Evolutionary conservation across 345 rosid genomes (phyloP), one percentile per base, ranked within the genome.

Genomic region (Moringa oleifera): DNA sequence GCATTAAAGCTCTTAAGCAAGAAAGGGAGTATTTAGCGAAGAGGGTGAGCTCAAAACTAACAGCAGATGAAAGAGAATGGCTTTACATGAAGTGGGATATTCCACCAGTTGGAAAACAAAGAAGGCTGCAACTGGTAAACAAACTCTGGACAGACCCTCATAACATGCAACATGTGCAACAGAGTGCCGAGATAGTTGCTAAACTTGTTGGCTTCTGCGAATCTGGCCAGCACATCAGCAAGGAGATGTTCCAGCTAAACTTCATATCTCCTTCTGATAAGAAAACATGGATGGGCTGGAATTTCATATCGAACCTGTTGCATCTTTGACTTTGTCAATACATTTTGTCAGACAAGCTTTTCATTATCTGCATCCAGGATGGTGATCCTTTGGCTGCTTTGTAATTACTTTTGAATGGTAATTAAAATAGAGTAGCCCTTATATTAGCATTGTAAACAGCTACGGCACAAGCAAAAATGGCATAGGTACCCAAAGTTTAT

Each of bases 271-370:
- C 94, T 31, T 71, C 68, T 23, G 97, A 93, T 59, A 93, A 88
- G 82, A 93, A 86, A 82, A 63, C 94, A 18, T 85, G 97, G 94
- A 84, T 80, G 85, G 96, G 97, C n/a, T 90, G 97, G 98, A 93
- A 83, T 77, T 75, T 93, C 77, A 81, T 89, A 37, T 89, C 97
- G 0, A 84, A 81, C 64, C 77, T 93, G 62, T 67, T 92, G 51
- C 84, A 89, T 68, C 73, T 87, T 62, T 41, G 12, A 41, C 33
- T 28, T 28, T 28, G 33, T 28, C 33, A 28, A 3, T 28, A 28
- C 3, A 28, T 41, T 41, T 15, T 7, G 47, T 41, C 47, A 41
- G 17, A 41, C 47, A 4, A 41, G 17, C 16, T 4, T 41, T 41
- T 4, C 47, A 41, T 41, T 2, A 41, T 15, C 47, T 41, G 47